A percentile compares a stretch with the other conserved stretches of the same genome.
Conservation (phyloP, 2,329 filamentous ascomycete species). For the Ascochyta clinopodiicola region DNA sequence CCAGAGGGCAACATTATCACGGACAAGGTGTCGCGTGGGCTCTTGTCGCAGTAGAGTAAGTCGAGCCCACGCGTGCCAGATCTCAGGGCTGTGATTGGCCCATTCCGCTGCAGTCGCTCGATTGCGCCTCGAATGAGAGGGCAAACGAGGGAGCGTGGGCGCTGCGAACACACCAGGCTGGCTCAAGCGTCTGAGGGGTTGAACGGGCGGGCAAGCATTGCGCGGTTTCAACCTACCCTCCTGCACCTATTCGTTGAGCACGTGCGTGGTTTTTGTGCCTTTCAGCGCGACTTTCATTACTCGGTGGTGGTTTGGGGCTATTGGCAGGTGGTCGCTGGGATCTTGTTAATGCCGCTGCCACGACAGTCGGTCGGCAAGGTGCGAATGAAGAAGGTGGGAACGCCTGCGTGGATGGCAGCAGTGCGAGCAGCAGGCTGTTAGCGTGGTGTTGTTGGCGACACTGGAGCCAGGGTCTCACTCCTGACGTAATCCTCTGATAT, state of each 20-base stretch:
- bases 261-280: constrained; percentile 13
- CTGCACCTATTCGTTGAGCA: constrained; percentile 17
- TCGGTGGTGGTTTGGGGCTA: neutral
- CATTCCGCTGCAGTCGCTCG: constrained; percentile 9
- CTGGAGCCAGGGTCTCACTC: neutral
- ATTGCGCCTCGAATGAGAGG: constrained; percentile 36
- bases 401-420: neutral
- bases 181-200: constrained; percentile 18
- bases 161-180: constrained; percentile 21
- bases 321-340: constrained; percentile 2
- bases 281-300: neutral
- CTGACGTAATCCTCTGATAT: constrained; percentile 6
- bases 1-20: constrained; percentile 28
- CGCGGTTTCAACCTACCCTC: constrained; percentile 8
- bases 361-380: neutral
- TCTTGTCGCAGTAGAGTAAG: constrained; percentile 29
- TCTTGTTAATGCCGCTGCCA: constrained; percentile 2
- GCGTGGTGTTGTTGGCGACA: constrained; percentile 12
- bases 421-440: constrained; percentile 1
- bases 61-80: constrained; percentile 25
- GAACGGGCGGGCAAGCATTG: constrained; percentile 24
- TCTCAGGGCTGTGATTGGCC: constrained; percentile 31
- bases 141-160: constrained; percentile 34
- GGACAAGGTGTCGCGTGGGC: constrained; percentile 39
- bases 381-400: neutral